Base-by-base conservation (phyloP, 1,284 basidiomycete genomes). In the Heliocybe sulcata region DNA sequence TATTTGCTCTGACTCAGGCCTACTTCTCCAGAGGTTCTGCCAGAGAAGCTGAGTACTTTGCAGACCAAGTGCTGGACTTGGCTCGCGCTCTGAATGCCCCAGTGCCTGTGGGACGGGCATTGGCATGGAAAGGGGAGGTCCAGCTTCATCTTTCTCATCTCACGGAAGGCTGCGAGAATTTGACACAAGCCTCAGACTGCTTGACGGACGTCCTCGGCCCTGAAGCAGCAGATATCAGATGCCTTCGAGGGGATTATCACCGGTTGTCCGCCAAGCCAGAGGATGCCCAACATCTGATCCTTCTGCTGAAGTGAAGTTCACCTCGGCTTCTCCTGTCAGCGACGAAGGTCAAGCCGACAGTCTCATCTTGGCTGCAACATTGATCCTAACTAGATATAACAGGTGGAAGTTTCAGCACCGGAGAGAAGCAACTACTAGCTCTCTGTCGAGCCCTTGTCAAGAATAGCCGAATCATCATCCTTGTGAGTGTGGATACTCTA, bases 11-110 rank as follows among this genome's bases (percentile, higher is more conserved):
- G 6, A 73, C 80, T 1, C 74, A 80, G 3, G 75, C 80, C 0
- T 89, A 92, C 60, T 75, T 82, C 16, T 66, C 74, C 0, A 80
- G 90, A 3, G 94, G 94, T 0, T 91, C 91, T 1, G 81, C 84
- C 6, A 81, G 87, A 25, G 91, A 94, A 62, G 84, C 89, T 3
- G 85, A 92, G 58, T 93, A 89, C 63, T 94, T 92, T 65, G 76
- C 87, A 1, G 75, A 83, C 38, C 86, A 92, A 63, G 89, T 87
- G 0, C 72, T 79, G 11, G 80, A 85, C 20, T 72, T 95, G 2
- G 87, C 90, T 0, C 73, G 77, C 42, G 75, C 83, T 2, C 65
- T 92, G 12, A 83, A 83, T 54, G 81, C 87, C 0, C 81, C 85
- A 2, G 77, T 82, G 0, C 73, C 90, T 62, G 67, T 79, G 1